Percentiles rank a stretch among this genome's conserved stretches.
Evolutionary conservation across 805 yeast species (phyloP).

Genomic region (Yarrowia osloensis): DNA sequence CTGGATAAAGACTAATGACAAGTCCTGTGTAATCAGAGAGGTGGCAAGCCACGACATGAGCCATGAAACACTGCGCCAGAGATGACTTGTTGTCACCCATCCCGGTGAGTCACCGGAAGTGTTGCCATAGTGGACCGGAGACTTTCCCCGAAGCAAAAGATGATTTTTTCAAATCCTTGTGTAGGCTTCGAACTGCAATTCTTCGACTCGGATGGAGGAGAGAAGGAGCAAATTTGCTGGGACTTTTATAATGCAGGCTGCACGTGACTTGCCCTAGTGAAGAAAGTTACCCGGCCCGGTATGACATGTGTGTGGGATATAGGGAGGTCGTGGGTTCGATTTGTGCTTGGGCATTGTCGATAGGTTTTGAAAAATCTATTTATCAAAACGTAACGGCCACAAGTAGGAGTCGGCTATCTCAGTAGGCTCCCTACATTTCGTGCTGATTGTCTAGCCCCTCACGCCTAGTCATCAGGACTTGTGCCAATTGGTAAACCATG

Average conservation of each 20-base stretch:
- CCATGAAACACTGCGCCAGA: conserved; percentile 29
- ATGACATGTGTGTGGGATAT: background rate
- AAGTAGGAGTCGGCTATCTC: too few species aligned
- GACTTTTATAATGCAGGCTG: background rate
- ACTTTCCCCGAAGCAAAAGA: conserved; percentile 44
- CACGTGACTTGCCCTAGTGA: conserved; percentile 9
- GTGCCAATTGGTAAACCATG: background rate
- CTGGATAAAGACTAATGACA: conserved; percentile 16
- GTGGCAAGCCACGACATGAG: conserved; percentile 31
- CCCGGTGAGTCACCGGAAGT: conserved; percentile 34
- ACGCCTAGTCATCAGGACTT: too few species aligned
- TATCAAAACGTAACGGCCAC: too few species aligned
- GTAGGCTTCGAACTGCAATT: conserved; percentile 44
- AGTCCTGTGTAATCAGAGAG: conserved; percentile 13
- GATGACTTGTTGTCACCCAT: conserved; percentile 16
- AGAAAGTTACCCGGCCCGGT: background rate
- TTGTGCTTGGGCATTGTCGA: background rate
- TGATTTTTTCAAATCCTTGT: conserved; percentile 31
- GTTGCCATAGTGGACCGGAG: conserved; percentile 44
- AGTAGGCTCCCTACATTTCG: too few species aligned
- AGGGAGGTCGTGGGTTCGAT: background rate
- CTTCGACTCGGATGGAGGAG: conserved; percentile 33
- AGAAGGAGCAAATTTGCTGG: conserved; percentile 18
- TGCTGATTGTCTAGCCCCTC: too few species aligned
- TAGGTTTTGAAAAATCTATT: too few species aligned